Evolutionary conservation across 1,284 basidiomycete genomes (phyloP).

Genomic region (Malassezia psittaci): DNA sequence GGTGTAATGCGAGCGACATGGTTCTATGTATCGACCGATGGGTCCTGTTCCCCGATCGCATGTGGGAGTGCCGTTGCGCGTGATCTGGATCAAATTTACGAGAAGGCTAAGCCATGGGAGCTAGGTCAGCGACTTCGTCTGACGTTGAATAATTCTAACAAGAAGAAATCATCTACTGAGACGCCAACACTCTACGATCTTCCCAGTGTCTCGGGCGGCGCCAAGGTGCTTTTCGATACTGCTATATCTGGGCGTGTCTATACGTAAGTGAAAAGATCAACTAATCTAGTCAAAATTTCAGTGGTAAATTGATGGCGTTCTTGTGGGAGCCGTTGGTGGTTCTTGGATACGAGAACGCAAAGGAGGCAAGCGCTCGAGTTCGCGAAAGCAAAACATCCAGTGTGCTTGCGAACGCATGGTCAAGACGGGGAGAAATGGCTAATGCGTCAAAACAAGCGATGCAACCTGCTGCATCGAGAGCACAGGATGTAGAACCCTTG

Average conservation of each 20-base stretch:
- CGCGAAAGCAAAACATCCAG: not conserved
- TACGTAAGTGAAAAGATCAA: slow-evolving; percentile 9
- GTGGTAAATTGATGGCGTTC: slow-evolving; percentile 30
- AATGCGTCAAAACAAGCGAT: not conserved
- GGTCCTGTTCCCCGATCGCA: slow-evolving; percentile 33
- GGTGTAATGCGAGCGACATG: slow-evolving; percentile 45
- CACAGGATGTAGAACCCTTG: too few relatives aligned
- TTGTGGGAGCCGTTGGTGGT: slow-evolving; percentile 36
- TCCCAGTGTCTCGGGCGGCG: slow-evolving; percentile 35
- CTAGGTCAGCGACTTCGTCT: slow-evolving; percentile 6
- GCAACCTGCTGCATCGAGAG: not conserved
- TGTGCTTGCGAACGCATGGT: slow-evolving; percentile 2
- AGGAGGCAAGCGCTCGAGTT: slow-evolving; percentile 11
- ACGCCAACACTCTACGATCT: slow-evolving; percentile 23
- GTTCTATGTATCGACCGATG: slow-evolving; percentile 47
- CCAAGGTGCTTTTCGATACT: slow-evolving; percentile 39
- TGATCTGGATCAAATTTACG: slow-evolving; percentile 47
- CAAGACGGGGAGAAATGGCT: not conserved
- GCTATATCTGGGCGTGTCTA: slow-evolving; percentile 47
- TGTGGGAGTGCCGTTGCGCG: slow-evolving; percentile 37
- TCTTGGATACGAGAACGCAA: slow-evolving; percentile 34
- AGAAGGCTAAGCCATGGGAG: slow-evolving; percentile 45
- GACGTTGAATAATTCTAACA: slow-evolving; percentile 4
- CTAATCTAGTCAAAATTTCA: slow-evolving; percentile 19
- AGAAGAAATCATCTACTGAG: slow-evolving; percentile 21